Percentiles rank a stretch among this genome's conserved stretches.
Evolutionary conservation across 106 monocot genomes (phyloP).

Genomic region (Platanthera guangdongensis): DNA sequence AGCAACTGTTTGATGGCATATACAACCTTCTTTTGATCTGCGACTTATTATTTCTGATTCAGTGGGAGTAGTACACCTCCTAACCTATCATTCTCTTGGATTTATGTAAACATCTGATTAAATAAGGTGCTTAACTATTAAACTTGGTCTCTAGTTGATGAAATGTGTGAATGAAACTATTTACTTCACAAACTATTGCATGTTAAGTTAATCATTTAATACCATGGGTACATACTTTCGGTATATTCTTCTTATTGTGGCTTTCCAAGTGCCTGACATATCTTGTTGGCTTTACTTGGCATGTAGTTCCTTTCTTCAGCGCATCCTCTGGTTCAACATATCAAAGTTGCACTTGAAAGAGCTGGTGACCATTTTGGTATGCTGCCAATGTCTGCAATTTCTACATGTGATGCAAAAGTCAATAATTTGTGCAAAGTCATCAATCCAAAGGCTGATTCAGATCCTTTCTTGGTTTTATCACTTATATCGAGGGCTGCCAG

Average conservation of each 20-base stretch:
- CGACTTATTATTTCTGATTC: background rate
- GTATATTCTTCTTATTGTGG: background rate
- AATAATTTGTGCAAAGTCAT: conserved; percentile 65
- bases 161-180: background rate
- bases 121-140: background rate
- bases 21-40: background rate
- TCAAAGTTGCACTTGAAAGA: conserved; percentile 53
- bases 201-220: background rate
- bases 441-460: conserved; percentile 55
- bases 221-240: background rate
- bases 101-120: background rate
- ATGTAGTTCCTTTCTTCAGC: conserved; percentile 59
- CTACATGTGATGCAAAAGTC: conserved; percentile 60
- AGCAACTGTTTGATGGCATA: background rate
- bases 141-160: background rate
- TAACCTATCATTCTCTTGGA: background rate
- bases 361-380: conserved; percentile 30
- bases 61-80: background rate
- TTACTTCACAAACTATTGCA: background rate
- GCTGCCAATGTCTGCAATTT: conserved; percentile 61
- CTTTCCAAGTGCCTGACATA: conserved; percentile 4
- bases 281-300: conserved; percentile 13
- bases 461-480: conserved; percentile 43
- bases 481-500: conserved; percentile 56
- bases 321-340: conserved; percentile 74